Evolutionary conservation across 176 grass and related monocot species (phyloP), one percentile per base, ranked within the genome.

Genomic region (Bothriochloa decipiens): DNA sequence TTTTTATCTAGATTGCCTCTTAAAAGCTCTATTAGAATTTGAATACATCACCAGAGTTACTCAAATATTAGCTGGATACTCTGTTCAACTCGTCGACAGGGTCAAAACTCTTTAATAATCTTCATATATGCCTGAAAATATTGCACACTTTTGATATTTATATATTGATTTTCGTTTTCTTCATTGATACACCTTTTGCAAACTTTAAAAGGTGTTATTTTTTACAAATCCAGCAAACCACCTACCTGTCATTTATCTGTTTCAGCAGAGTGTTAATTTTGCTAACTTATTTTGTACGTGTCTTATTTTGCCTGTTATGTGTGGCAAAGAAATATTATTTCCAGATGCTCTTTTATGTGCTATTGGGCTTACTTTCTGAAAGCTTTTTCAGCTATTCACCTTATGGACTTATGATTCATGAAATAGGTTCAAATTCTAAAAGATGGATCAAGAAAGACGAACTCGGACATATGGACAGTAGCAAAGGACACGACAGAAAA

Each of bases 401-500:
- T 85, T 23, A 66, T 85, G 58, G 49, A 16, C 70, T 70, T 63
- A 5, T 72, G 35, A 65, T 65, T 73, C 20, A 42, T 60, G 35
- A 29, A 42, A 60, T 46, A 90, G 88, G 79, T 86, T 28, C 83
- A 2, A 72, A 78, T 72, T 82, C 67, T 90, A 15, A 65, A 25
- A 36, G 88, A 77, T 65, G 83, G 78, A 47, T 90, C 79, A 46
- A 86, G 35, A 86, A 90, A 78, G 73, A 82, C 82, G 66, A 90
- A 60, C 79, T 90, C 83, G 35, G 72, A 82, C 82, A 78, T 90
- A 73, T 57, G 80, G 73, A 82, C 83, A 67, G 57, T 90, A 68
- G 73, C 66, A 43, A 86, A 86, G 27, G 66, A 78, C 28, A 78
- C 83, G n/a, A 37, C 63, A 9, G 81, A 82, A 47, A 82, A 47